These are phyloP conservation scores for Neofusicoccum sp. DNA, from an alignment of 2,329 filamentous ascomycete species.

Conservation along the genomic window DNA sequence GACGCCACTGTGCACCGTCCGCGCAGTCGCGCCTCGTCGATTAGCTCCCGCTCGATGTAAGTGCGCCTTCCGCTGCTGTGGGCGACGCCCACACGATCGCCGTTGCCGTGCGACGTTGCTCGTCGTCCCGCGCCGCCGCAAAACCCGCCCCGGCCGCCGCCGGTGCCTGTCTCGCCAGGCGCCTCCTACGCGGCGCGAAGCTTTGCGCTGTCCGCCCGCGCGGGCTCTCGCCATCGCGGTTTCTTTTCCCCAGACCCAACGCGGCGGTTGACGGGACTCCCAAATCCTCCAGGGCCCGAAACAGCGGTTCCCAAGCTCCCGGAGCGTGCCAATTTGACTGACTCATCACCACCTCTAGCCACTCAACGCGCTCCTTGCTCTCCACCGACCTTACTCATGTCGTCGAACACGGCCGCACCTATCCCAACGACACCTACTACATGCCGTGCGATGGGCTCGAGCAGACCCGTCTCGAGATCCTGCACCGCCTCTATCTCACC, in stretches of 20 bases:
- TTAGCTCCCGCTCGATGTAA: constrained; percentile 9
- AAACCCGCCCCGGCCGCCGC: no score
- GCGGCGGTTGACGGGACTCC: background rate
- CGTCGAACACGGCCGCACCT: constrained; percentile 59
- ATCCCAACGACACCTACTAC: constrained; percentile 62
- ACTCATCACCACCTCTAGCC: constrained; percentile 16
- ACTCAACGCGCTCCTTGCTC: constrained; percentile 37
- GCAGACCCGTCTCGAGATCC: constrained; percentile 60
- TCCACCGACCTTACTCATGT: constrained; percentile 55
- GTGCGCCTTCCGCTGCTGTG: constrained; percentile 2
- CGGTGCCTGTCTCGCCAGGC: background rate
- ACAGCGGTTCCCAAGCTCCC: constrained; percentile 10
- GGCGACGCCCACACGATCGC: background rate
- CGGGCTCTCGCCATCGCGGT: background rate
- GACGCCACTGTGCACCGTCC: constrained; percentile 8
- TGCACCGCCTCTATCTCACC: constrained; percentile 61
- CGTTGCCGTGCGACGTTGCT: constrained; percentile 2
- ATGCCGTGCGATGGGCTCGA: constrained; percentile 67
- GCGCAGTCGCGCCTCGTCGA: constrained; percentile 5
- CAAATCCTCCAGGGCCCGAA: constrained; percentile 7
- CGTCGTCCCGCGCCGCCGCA: background rate
- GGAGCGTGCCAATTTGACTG: constrained; percentile 7
- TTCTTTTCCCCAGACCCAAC: background rate
- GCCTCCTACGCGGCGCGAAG: background rate
- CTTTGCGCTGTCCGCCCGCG: background rate